Conservation (phyloP, 371 early-diverging fungal species). For the Mortierella sp. region DNA sequence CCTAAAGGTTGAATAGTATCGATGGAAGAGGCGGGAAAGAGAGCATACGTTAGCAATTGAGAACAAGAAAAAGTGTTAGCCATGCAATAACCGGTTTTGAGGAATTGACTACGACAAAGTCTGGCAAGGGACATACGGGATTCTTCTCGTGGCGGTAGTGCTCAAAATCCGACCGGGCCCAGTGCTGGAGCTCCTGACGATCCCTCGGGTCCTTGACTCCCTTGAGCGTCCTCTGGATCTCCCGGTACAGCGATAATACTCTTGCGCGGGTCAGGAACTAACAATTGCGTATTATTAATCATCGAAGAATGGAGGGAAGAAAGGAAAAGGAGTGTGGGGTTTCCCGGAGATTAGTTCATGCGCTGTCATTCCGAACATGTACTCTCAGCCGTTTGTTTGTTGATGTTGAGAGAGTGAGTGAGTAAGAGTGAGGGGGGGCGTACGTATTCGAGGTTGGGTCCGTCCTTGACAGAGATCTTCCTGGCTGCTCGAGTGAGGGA, state of each 20-base stretch:
- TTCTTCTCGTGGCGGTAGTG: conserved; percentile 68
- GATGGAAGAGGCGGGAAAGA: neutral
- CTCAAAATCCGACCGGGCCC: conserved; percentile 76
- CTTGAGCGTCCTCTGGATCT: conserved; percentile 70
- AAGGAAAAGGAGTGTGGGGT: neutral
- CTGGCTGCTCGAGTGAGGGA: conserved; percentile 37
- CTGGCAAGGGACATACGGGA: conserved; percentile 67
- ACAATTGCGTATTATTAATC: neutral
- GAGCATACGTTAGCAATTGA: neutral
- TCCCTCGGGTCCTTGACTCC: conserved; percentile 63
- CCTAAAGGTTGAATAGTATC: conserved; percentile 52
- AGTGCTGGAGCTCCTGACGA: conserved; percentile 66
- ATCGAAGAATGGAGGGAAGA: neutral
- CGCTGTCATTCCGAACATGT: neutral
- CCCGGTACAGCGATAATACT: conserved; percentile 72
- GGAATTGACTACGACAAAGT: no score
- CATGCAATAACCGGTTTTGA: neutral
- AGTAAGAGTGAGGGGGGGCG: neutral
- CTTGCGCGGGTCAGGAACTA: conserved; percentile 70
- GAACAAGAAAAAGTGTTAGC: neutral
- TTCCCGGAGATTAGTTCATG: conserved; percentile 6
- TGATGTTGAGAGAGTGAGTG: neutral
- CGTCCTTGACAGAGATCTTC: conserved; percentile 30
- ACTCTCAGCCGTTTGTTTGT: no score
- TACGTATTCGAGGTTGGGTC: conserved; percentile 55